phyloP scores from a whole-genome alignment of 202 grass and related monocot genomes.

The Carex sylvatica region DNA sequence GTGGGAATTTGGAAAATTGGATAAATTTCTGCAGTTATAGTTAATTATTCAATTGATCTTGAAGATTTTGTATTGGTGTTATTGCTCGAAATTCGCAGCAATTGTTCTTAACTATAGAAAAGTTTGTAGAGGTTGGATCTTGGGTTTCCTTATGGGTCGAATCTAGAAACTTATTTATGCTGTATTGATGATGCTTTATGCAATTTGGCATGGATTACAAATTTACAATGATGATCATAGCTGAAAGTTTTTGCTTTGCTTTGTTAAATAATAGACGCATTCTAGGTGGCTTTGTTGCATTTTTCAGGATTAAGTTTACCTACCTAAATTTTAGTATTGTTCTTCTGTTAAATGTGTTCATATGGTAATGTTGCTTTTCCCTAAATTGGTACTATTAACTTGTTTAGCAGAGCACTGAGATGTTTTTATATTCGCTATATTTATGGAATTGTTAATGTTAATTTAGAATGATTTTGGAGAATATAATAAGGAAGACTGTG shows the following conservation, averaged over 20 bases:
- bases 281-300: background rate
- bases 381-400: background rate
- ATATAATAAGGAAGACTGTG: background rate
- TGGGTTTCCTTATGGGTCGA: background rate
- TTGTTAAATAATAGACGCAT: background rate
- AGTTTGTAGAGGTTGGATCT: background rate
- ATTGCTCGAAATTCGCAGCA: background rate
- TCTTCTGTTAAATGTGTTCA: background rate
- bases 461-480: constrained; percentile 3
- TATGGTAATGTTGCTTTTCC: background rate
- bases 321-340: background rate
- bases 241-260: background rate
- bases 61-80: background rate
- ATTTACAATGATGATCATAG: background rate
- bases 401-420: constrained; percentile 8
- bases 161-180: constrained; percentile 6
- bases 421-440: background rate
- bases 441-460: background rate
- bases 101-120: constrained; percentile 12
- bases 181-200: background rate
- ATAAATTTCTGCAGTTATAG: background rate
- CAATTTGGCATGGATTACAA: constrained; percentile 5
- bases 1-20: background rate
- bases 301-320: background rate
- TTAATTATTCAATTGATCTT: constrained; percentile 10